Evolutionary conservation across 306 rosid species (phyloP), one percentile per base, ranked within the genome.

Genomic region (Hippophae gyantsensis): DNA sequence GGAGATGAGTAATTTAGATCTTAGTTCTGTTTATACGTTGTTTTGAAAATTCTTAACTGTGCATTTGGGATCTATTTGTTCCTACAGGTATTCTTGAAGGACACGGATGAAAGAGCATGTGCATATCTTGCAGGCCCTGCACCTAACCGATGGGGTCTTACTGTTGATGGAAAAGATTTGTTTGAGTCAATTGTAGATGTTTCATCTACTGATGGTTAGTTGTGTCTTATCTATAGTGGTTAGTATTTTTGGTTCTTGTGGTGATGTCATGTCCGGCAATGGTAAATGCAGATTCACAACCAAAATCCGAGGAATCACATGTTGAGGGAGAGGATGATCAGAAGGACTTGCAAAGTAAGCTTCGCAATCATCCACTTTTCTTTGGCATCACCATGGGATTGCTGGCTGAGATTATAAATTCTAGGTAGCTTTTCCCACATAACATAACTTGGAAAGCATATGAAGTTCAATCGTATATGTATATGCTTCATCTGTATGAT

Each of bases 111-210:
- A 80, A 92, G 99, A 71, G 99, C 99, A 62, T 92, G 99, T 68
- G 99, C 99, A 43, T 92, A 88, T 74, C 86, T 92, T 85, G 90
- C 99, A 69, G 96, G 97, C 59, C 99, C 99, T 32, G 93, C 99
- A 48, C 99, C 99, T 58, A 92, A 88, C 78, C 96, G 99, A 66
- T 92, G 99, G 99, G 99, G 99, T 72, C 76, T 74, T 64, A 86
- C 89, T 12, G 95, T 80, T 55, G 94, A 92, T 58, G 94, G 94
- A 43, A 51, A 63, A 48, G 95, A 88, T 65, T 78, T 88, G 61
- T 68, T 88, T 57, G 79, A 73, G 76, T 80, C 85, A 6, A 66
- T 83, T 58, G 65, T 59, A 52, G 72, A 69, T 63, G 73, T 69
- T 43, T 57, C 83, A 26, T 65, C 74, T 25, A 45, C 60, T 60